Percentiles rank a stretch among this genome's conserved stretches.
phyloP scores from a whole-genome alignment of 805 yeast species.

The Cyberlindnera japonica region DNA sequence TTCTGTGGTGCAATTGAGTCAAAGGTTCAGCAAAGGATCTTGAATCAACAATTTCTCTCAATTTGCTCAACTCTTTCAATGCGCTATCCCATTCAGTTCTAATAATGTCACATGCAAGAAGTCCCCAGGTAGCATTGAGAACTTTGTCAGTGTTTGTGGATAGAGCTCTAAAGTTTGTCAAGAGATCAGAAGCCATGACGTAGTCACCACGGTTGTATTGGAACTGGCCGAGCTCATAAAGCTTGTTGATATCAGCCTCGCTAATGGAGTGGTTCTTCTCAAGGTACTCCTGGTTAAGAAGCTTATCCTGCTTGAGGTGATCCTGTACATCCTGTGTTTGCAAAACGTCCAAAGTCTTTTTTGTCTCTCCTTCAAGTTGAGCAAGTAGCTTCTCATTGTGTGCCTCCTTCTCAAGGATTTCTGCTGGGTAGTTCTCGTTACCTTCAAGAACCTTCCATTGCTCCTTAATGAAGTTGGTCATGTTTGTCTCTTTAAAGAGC shows the following conservation, averaged over 20 bases:
- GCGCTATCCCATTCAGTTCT: conserved; percentile 51
- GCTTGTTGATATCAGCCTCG: conserved; percentile 45
- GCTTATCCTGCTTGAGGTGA: conserved; percentile 50
- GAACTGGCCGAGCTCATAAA: conserved; percentile 57
- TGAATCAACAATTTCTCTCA: conserved; percentile 57
- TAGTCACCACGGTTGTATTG: conserved; percentile 64
- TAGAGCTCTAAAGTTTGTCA: conserved; percentile 53
- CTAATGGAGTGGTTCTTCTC: conserved; percentile 42
- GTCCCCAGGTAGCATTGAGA: conserved; percentile 64
- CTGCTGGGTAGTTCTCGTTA: conserved; percentile 38
- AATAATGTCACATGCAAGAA: conserved; percentile 57
- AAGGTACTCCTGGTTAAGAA: conserved; percentile 46
- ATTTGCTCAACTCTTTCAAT: conserved; percentile 46
- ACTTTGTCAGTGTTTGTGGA: conserved; percentile 48
- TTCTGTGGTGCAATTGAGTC: conserved; percentile 57
- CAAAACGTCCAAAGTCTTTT: conserved; percentile 42
- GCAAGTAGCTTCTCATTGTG: conserved; percentile 37
- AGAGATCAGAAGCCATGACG: conserved; percentile 52
- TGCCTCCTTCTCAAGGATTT: conserved; percentile 36
- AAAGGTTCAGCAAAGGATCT: conserved; percentile 50
- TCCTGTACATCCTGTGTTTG: conserved; percentile 49
- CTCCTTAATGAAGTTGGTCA: conserved; percentile 47
- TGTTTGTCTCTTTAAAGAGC: conserved; percentile 53
- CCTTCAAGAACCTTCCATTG: conserved; percentile 42
- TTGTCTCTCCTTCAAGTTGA: conserved; percentile 39